Percentiles rank a stretch among this genome's conserved stretches.
Conservation (phyloP, 2,329 filamentous ascomycete species). For the Claviceps sorghi region DNA sequence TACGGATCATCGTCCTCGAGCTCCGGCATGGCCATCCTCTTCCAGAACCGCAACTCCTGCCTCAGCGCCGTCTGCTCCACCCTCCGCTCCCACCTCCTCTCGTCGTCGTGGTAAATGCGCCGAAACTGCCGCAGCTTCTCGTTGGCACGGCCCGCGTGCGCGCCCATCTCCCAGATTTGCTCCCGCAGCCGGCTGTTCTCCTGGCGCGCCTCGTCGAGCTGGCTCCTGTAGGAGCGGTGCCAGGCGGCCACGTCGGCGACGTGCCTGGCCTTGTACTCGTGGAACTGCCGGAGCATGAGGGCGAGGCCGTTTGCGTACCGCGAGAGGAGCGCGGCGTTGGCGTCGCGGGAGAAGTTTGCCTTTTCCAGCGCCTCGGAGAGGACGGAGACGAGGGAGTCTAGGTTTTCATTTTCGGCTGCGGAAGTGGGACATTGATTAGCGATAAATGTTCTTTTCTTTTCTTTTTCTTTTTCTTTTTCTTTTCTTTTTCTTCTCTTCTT, state of each 20-base stretch:
- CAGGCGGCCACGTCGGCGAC: slow-evolving; percentile 46
- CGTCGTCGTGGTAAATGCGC: slow-evolving; percentile 40
- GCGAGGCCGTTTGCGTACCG: slow-evolving; percentile 44
- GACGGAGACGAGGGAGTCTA: slow-evolving; percentile 46
- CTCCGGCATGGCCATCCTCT: slow-evolving; percentile 49
- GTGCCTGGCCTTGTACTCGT: slow-evolving; percentile 50
- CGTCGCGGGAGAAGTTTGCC: slow-evolving; percentile 43
- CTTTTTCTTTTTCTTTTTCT: neutral
- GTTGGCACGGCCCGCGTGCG: slow-evolving; percentile 43
- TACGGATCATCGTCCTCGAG: slow-evolving; percentile 44
- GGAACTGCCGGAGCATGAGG: slow-evolving; percentile 47
- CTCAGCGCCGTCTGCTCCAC: slow-evolving; percentile 37
- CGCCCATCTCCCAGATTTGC: slow-evolving; percentile 54
- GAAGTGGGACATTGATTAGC: neutral
- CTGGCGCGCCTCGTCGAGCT: slow-evolving; percentile 49
- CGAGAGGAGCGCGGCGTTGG: slow-evolving; percentile 42
- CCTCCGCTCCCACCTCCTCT: slow-evolving; percentile 35
- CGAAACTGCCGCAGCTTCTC: slow-evolving; percentile 42
- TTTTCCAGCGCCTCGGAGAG: slow-evolving; percentile 48
- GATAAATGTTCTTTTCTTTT: neutral
- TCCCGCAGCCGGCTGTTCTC: slow-evolving; percentile 49
- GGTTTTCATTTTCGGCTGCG: slow-evolving; percentile 42
- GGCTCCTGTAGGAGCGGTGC: slow-evolving; percentile 51
- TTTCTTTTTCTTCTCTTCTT: no score
- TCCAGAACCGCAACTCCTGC: slow-evolving; percentile 52